Conservation (phyloP, 352 stramenopile genomes). For the Globisporangium acanthophoron region DNA sequence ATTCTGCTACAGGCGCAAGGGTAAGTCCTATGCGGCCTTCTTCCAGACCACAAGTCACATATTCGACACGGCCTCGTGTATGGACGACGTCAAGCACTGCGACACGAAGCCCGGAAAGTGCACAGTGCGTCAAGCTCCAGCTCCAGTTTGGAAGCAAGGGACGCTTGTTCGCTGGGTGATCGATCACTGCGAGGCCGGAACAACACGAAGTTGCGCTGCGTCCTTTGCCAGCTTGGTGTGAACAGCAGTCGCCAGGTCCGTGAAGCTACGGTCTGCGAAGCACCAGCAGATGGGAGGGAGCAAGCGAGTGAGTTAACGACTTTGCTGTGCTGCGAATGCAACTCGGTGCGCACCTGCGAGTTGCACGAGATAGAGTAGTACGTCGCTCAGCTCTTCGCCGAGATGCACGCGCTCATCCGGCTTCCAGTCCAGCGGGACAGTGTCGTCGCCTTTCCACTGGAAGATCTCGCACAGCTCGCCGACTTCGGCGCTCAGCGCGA, state of each 20-base stretch:
- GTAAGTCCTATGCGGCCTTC: no score
- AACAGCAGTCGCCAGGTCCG: slow-evolving; percentile 3
- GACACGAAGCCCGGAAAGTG: no score
- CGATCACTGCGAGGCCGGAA: not conserved
- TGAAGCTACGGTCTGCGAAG: slow-evolving; percentile 6
- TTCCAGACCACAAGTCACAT: no score
- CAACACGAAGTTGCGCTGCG: not conserved
- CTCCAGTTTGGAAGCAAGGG: no score
- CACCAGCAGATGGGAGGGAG: no score
- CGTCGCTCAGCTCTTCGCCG: slow-evolving; percentile 95
- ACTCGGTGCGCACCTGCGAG: slow-evolving; percentile 45
- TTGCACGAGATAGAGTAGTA: slow-evolving; percentile 94
- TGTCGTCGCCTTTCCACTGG: slow-evolving; percentile 92
- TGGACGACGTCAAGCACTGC: no score
- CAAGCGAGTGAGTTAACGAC: not conserved
- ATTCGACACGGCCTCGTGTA: no score
- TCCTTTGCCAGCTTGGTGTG: not conserved
- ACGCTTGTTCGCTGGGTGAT: no score
- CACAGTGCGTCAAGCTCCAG: no score
- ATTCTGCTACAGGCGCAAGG: no score
- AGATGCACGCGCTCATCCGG: slow-evolving; percentile 87
- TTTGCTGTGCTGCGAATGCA: no score
- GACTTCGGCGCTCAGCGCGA: slow-evolving; percentile 93
- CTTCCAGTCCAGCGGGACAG: slow-evolving; percentile 47
- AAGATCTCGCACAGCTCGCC: slow-evolving; percentile 93